Base-by-base conservation (phyloP, 305 asterid species). In the Andrographis paniculata region DNA sequence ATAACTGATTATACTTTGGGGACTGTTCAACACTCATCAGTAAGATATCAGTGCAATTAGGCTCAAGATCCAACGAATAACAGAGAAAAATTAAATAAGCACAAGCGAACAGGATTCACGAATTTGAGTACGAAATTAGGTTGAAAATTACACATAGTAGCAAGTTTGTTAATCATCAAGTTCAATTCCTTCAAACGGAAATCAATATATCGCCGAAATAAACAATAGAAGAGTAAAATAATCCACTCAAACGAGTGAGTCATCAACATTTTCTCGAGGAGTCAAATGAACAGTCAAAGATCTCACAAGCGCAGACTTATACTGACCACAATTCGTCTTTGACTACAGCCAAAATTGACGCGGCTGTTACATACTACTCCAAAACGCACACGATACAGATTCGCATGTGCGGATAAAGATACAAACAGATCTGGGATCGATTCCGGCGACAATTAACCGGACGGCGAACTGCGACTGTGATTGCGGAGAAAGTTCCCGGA, bases 381-480 rank as follows among this genome's bases (percentile, higher is more conserved):
- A 2, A 43, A 24, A 22, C 50, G 49, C 4, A 59, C 31, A 56
- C 37, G 23, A n/a, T 20, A 53, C 20, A 53, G 61, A 57, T 2
- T 9, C 36, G 59, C 20, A 50, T 58, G 42, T 37, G 14, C 17
- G 12, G 17, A 55, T 27, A 52, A 45, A 50, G 20, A 42, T 6
- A 59, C 76, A 51, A 49, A 73, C 82, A 79, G 84, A 79, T 76
- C 89, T 65, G 66, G 53, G 17, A 17, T 61, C 64, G 64, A 73
- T 74, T 67, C 76, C 68, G 58, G 64, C 69, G 53, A 64, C 49
- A 45, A 60, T 49, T 74, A 73, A 74, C 67, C 74, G 68, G 69
- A 68, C 64, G 20, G 55, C 47, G 58, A 49, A 55, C 59, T 62
- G 60, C 76, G 64, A 56, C 48, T 36, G 42, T 60, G 62, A 56